Evolutionary conservation across 305 asterid genomes (phyloP).

Genomic region (Fraxinus xanthoxyloides): DNA sequence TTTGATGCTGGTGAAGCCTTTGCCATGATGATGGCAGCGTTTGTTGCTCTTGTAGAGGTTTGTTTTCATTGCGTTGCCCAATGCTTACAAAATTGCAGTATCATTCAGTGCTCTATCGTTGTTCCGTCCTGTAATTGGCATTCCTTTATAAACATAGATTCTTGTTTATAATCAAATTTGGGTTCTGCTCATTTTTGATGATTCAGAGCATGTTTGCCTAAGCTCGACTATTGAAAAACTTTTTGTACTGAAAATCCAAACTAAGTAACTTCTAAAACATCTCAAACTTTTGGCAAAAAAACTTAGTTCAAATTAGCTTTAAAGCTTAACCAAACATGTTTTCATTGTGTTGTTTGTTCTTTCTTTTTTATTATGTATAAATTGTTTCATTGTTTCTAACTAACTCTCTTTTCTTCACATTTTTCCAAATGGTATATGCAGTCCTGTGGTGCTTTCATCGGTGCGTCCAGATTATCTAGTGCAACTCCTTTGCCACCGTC

Average conservation of each 20-base stretch:
- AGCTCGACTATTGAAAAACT: not conserved
- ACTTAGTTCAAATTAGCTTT: not conserved
- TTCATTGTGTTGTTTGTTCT: not conserved
- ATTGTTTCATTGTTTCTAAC: not conserved
- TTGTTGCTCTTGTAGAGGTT: conserved; percentile 58
- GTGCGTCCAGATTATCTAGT: conserved; percentile 44
- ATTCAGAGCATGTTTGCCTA: not conserved
- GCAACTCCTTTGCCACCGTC: conserved; percentile 60
- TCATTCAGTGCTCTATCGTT: not conserved
- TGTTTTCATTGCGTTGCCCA: not conserved
- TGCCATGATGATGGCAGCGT: conserved; percentile 70
- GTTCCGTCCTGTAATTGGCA: not conserved
- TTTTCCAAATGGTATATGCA: conserved; percentile 23
- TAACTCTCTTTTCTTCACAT: not conserved
- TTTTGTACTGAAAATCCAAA: not conserved
- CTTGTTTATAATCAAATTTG: not conserved
- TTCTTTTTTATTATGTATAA: not conserved
- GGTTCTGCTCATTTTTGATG: not conserved
- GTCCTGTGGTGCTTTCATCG: conserved; percentile 52
- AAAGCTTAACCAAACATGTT: not conserved
- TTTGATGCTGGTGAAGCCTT: conserved; percentile 63
- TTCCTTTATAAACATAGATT: not conserved
- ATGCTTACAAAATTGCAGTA: not conserved
- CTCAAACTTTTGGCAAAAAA: not conserved
- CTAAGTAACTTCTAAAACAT: not conserved